Percentiles rank a stretch among this genome's conserved stretches.
Evolutionary conservation across 371 early-diverging fungal genomes (phyloP).

Genomic region (Lichtheimia hyalospora): DNA sequence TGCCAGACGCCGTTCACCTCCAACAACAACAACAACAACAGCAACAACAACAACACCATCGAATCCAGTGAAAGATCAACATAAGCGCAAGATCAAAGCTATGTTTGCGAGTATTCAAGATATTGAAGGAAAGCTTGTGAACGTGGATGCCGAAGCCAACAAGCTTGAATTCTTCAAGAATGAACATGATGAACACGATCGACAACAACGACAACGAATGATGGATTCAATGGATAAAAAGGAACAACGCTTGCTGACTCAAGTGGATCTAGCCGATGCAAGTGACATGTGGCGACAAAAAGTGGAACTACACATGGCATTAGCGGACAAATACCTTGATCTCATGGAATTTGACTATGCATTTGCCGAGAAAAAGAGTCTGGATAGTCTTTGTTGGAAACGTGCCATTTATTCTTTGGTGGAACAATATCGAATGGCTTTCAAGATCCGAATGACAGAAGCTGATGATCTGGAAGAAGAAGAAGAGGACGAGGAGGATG

Average conservation of each 20-base stretch:
- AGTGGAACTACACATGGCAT: conserved; percentile 30
- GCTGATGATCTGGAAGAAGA: not conserved
- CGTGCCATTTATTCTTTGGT: conserved; percentile 62
- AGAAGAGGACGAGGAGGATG: not conserved
- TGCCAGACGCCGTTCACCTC: not conserved
- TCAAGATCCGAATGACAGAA: conserved; percentile 25
- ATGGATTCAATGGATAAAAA: not conserved
- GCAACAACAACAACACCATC: conserved; percentile 8
- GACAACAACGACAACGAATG: not conserved
- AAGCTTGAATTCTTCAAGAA: conserved; percentile 13
- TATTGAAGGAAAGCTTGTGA: conserved; percentile 30
- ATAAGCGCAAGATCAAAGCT: conserved; percentile 20
- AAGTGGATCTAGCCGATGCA: conserved; percentile 22
- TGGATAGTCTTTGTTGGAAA: conserved; percentile 68
- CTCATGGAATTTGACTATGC: conserved; percentile 52
- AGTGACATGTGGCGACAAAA: conserved; percentile 35
- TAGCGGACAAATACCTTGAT: conserved; percentile 54
- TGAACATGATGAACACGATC: conserved; percentile 1
- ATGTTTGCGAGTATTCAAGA: conserved; percentile 24
- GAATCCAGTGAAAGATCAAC: conserved; percentile 8
- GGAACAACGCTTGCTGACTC: conserved; percentile 3
- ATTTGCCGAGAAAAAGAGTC: conserved; percentile 58
- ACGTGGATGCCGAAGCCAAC: conserved; percentile 5
- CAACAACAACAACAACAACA: conserved; percentile 11
- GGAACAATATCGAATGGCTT: conserved; percentile 55